phyloP scores from a whole-genome alignment of 768 basidiomycete species.

The Wakefieldia striispora region DNA sequence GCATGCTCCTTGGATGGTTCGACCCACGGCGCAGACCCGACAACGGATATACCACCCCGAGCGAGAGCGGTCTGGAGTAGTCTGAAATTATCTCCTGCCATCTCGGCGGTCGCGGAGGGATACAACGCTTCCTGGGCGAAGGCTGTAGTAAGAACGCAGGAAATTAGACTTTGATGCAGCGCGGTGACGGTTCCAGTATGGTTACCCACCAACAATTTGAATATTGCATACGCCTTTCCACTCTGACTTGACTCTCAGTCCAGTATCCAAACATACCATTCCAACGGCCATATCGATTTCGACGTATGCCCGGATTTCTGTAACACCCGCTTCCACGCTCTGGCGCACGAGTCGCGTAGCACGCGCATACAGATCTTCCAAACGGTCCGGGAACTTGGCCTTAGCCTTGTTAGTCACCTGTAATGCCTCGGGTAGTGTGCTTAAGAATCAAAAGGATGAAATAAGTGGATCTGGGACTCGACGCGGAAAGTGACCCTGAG shows the following conservation, averaged over 20 bases:
- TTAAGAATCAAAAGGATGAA: conserved; percentile 19
- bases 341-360: conserved; percentile 54
- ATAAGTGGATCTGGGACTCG: neutral
- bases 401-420: conserved; percentile 51
- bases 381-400: conserved; percentile 41
- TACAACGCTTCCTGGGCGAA: conserved; percentile 65
- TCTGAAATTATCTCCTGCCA: conserved; percentile 43
- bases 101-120: conserved; percentile 28
- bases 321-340: conserved; percentile 61
- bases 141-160: conserved; percentile 32
- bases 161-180: neutral
- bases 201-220: conserved; percentile 51
- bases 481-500: neutral
- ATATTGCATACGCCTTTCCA: conserved; percentile 50
- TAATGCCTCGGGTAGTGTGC: conserved; percentile 57
- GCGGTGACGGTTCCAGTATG: neutral
- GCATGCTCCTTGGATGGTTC: conserved; percentile 49
- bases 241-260: conserved; percentile 44
- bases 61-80: conserved; percentile 44
- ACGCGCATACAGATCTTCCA: conserved; percentile 47
- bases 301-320: conserved; percentile 65
- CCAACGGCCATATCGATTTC: conserved; percentile 58
- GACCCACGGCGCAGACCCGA: conserved; percentile 68
- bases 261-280: conserved; percentile 52
- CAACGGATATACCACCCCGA: conserved; percentile 42